Base-by-base conservation (phyloP, 1,284 basidiomycete species). In the Puccinia triticina region DNA sequence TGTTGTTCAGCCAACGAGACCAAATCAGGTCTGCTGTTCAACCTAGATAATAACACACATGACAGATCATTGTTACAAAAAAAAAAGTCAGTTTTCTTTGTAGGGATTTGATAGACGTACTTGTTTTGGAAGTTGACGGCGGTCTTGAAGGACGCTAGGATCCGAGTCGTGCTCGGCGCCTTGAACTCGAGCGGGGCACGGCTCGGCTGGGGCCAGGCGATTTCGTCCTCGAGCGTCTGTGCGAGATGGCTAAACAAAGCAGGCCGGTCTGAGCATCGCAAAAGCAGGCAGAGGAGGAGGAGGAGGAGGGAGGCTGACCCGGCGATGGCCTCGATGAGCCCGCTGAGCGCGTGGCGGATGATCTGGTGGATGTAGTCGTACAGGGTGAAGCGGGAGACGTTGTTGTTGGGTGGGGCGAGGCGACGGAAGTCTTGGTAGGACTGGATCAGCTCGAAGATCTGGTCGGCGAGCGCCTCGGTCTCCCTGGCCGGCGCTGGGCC, bases 301-400 rank as follows among this genome's bases (percentile, higher is more conserved):
- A 53, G 50, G 40, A 26, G n/a, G 48, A 77, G 26, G 5, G 2
- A 61, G 21, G 46, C 55, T 26, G 40, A 77, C 74, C n/a, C 57
- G 23, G 74, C 37, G 12, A 77, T 26, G 34, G 18, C 26, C 14
- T 77, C 59, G 37, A 77, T 43, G 7, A 57, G 40, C 32, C 32
- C 1, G 16, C 43, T 26, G 32, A 77, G 37, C 14, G 74, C 21
- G 11, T 77, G 74, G 18, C 37, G n/a, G 57, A 77, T 61, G 74
- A 77, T 61, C 59, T 61, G 53, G 29, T 77, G 57, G 55, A 77
- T 61, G 46, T 55, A 46, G 11, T 64, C n/a, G 37, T 59, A 77
- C 14, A 77, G 37, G 55, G 61, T 26, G 34, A 77, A 61, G 26
- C 61, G 50, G 16, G 48, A 26, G 46, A 21, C 23, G 34, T n/a